Conservation (phyloP, 495 filamentous ascomycete genomes). For the Aspergillus taichungensis region DNA sequence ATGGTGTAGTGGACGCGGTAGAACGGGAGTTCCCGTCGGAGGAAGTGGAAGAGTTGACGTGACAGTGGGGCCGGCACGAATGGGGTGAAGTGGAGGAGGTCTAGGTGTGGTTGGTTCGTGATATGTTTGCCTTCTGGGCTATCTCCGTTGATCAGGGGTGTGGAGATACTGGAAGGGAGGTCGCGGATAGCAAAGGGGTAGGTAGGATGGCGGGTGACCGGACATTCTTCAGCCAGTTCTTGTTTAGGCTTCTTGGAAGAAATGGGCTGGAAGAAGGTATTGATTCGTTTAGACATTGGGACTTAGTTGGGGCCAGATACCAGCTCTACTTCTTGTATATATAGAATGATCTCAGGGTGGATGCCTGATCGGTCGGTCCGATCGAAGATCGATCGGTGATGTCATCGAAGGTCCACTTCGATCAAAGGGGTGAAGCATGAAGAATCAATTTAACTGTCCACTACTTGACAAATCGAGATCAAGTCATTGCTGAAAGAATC, state of each 20-base stretch:
- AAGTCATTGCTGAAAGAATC: no score
- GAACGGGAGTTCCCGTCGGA: conserved; percentile 55
- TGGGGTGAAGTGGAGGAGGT: conserved; percentile 60
- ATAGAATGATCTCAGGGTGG: no score
- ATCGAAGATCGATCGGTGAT: no score
- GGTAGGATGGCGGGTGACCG: conserved; percentile 33
- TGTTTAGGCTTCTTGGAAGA: conserved; percentile 1
- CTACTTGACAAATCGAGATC: no score
- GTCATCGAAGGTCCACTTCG: no score
- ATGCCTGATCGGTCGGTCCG: no score
- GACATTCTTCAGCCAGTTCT: neutral
- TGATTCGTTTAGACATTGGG: conserved; percentile 2
- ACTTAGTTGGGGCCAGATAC: no score
- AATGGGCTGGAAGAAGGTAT: neutral
- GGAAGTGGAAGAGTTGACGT: conserved; percentile 54
- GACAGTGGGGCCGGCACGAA: conserved; percentile 45
- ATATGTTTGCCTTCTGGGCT: conserved; percentile 28
- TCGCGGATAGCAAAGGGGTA: conserved; percentile 57
- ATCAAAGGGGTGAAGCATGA: no score
- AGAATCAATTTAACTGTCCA: no score
- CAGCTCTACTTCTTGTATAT: no score
- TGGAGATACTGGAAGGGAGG: conserved; percentile 37
- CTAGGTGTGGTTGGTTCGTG: conserved; percentile 54
- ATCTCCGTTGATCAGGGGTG: conserved; percentile 17
- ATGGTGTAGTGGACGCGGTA: conserved; percentile 66